Evolutionary conservation across 495 filamentous ascomycete species (phyloP).

Genomic region (Podospora tetraspora): DNA sequence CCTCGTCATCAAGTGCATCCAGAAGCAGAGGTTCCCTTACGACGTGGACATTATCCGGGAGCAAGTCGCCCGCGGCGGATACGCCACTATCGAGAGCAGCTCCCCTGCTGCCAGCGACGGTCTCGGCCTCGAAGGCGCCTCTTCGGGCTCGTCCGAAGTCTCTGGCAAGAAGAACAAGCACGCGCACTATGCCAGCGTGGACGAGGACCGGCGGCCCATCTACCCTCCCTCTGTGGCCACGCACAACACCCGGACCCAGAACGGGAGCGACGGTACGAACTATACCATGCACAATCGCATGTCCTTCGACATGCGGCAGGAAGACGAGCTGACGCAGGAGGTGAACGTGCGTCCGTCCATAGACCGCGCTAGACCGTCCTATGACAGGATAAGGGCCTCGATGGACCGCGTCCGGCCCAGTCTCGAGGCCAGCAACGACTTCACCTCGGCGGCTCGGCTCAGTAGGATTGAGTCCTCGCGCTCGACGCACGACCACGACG

Average conservation of each 20-base stretch:
- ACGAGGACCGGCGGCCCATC: conserved; percentile 82
- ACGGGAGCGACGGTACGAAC: conserved; percentile 89
- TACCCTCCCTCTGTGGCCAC: conserved; percentile 85
- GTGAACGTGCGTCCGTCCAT: conserved; percentile 52
- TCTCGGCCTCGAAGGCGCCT: conserved; percentile 30
- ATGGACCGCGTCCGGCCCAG: conserved; percentile 72
- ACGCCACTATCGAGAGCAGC: conserved; percentile 37
- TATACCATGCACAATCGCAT: conserved; percentile 65
- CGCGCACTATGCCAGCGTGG: conserved; percentile 53
- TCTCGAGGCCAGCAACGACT: conserved; percentile 82
- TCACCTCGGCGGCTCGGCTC: conserved; percentile 79
- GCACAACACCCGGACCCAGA: conserved; percentile 78
- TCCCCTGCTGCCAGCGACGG: conserved; percentile 21
- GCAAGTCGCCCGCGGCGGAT: conserved; percentile 75
- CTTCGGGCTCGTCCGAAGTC: conserved; percentile 40
- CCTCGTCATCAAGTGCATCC: conserved; percentile 74
- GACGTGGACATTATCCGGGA: conserved; percentile 97
- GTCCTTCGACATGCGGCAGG: conserved; percentile 37
- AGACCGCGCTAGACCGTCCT: conserved; percentile 67
- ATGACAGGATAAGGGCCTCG: conserved; percentile 67
- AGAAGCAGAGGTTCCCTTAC: conserved; percentile 87
- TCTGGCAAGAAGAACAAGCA: conserved; percentile 55
- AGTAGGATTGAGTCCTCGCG: conserved; percentile 75
- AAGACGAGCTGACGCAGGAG: conserved; percentile 26
- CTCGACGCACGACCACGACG: conserved; percentile 30